Conservation (phyloP, 768 basidiomycete genomes). For the Pleurotus tuber-regium region DNA sequence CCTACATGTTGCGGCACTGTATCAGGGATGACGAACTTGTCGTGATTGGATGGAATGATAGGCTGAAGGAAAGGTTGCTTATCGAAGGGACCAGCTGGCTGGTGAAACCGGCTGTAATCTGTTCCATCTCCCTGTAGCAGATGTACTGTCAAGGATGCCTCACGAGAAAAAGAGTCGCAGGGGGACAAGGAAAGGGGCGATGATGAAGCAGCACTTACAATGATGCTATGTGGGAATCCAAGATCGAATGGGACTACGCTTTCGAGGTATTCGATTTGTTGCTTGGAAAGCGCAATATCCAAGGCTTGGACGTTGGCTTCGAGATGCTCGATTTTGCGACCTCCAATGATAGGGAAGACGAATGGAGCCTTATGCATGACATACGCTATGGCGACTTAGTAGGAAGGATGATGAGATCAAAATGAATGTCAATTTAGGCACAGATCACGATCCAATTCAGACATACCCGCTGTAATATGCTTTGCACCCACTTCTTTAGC, state of each 20-base stretch:
- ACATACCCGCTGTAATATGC: constrained; percentile 43
- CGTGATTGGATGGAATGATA: constrained; percentile 13
- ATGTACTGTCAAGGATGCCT: not conserved
- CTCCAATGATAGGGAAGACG: constrained; percentile 52
- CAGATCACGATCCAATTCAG: not conserved
- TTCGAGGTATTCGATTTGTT: constrained; percentile 47
- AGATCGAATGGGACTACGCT: constrained; percentile 37
- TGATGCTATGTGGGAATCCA: constrained; percentile 40
- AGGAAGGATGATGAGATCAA: not conserved
- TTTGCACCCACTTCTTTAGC: constrained; percentile 47
- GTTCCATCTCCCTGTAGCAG: constrained; percentile 17
- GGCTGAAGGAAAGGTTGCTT: constrained; percentile 12
- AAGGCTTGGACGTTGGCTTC: constrained; percentile 49
- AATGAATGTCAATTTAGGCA: too few relatives aligned
- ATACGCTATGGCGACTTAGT: constrained; percentile 56
- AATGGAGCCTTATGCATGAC: constrained; percentile 52
- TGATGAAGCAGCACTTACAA: constrained; percentile 25
- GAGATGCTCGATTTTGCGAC: constrained; percentile 52
- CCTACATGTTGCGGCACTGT: too few relatives aligned
- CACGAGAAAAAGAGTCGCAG: too few relatives aligned
- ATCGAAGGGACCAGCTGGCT: constrained; percentile 15
- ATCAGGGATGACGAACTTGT: too few relatives aligned
- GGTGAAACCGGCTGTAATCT: constrained; percentile 11
- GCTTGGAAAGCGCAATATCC: constrained; percentile 39
- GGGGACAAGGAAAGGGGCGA: too few relatives aligned